Percentiles rank a stretch among this genome's conserved stretches.
phyloP scores from a whole-genome alignment of 2,329 filamentous ascomycete genomes.

The Colletotrichum limetticola region DNA sequence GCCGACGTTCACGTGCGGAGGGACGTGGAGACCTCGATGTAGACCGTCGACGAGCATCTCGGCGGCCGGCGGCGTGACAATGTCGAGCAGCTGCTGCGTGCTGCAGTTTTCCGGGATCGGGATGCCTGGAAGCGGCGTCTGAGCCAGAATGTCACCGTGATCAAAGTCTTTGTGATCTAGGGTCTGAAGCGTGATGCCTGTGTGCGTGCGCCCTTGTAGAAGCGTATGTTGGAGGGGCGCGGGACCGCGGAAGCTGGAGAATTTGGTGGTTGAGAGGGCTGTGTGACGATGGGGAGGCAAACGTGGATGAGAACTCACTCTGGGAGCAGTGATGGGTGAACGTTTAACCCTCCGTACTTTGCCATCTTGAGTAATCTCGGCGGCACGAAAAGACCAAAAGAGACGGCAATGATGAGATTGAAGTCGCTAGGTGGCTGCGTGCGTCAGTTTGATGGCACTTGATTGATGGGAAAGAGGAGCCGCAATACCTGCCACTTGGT shows the following conservation, averaged over 20 bases:
- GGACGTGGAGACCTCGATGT: constrained; percentile 70
- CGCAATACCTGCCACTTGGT: constrained; percentile 77
- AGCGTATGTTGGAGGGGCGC: constrained; percentile 90
- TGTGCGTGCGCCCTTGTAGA: constrained; percentile 66
- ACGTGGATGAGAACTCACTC: constrained; percentile 62
- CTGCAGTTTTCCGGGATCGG: constrained; percentile 57
- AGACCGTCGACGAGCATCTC: constrained; percentile 77
- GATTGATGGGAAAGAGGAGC: neutral
- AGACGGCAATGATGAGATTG: constrained; percentile 90
- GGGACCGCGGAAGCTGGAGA: constrained; percentile 77
- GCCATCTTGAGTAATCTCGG: constrained; percentile 75
- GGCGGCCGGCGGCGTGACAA: constrained; percentile 74
- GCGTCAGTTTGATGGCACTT: neutral
- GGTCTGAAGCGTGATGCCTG: constrained; percentile 89
- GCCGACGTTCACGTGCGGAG: constrained; percentile 60
- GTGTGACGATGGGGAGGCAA: neutral
- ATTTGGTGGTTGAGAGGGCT: constrained; percentile 19
- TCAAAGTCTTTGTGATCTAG: constrained; percentile 83
- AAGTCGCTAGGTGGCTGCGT: constrained; percentile 66
- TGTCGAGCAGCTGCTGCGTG: constrained; percentile 49
- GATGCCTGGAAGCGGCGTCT: constrained; percentile 71
- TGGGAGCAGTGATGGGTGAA: constrained; percentile 92
- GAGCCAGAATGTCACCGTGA: constrained; percentile 78
- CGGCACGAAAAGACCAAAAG: constrained; percentile 92
- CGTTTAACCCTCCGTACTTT: constrained; percentile 88